A percentile compares a stretch with the other conserved stretches of the same genome.
phyloP scores from a whole-genome alignment of 2,329 filamentous ascomycete species.

The Xylariaceae sp. region DNA sequence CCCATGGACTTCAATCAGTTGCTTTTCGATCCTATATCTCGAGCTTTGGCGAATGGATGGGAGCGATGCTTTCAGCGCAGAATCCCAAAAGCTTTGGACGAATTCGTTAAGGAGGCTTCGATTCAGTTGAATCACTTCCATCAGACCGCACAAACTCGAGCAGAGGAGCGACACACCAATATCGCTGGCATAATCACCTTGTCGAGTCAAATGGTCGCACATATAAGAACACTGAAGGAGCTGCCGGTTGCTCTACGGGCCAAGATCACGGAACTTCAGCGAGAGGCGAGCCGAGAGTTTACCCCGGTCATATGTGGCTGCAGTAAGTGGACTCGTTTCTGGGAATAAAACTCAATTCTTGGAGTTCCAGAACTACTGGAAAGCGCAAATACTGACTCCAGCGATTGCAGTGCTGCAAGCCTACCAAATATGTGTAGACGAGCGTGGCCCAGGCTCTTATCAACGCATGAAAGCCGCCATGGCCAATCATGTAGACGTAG shows the following conservation, averaged over 20 bases:
- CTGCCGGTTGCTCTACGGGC: constrained; percentile 31
- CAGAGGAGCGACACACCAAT: constrained; percentile 16
- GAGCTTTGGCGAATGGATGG: constrained; percentile 24
- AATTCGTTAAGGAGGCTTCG: constrained; percentile 16
- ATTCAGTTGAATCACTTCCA: constrained; percentile 24
- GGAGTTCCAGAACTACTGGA: too few relatives aligned
- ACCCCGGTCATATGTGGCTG: constrained; percentile 41
- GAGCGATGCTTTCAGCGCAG: constrained; percentile 24
- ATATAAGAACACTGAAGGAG: constrained; percentile 36
- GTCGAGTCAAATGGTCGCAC: constrained; percentile 37
- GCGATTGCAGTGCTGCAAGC: constrained; percentile 44
- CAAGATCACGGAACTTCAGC: constrained; percentile 42
- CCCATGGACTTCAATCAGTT: constrained; percentile 26
- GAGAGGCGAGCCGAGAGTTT: constrained; percentile 52
- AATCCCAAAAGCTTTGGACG: constrained; percentile 20
- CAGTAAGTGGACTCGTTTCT: too few relatives aligned
- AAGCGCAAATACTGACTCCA: too few relatives aligned
- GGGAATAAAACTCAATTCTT: too few relatives aligned
- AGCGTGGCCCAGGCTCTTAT: constrained; percentile 43
- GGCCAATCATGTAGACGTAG: constrained; percentile 38
- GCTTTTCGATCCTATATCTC: constrained; percentile 24
- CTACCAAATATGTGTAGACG: constrained; percentile 42
- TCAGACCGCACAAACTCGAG: constrained; percentile 18
- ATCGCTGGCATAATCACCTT: constrained; percentile 29
- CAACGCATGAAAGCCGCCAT: constrained; percentile 51